Percentiles rank a stretch among this genome's conserved stretches.
phyloP scores from a whole-genome alignment of 768 basidiomycete genomes.

The Vararia minispora region DNA sequence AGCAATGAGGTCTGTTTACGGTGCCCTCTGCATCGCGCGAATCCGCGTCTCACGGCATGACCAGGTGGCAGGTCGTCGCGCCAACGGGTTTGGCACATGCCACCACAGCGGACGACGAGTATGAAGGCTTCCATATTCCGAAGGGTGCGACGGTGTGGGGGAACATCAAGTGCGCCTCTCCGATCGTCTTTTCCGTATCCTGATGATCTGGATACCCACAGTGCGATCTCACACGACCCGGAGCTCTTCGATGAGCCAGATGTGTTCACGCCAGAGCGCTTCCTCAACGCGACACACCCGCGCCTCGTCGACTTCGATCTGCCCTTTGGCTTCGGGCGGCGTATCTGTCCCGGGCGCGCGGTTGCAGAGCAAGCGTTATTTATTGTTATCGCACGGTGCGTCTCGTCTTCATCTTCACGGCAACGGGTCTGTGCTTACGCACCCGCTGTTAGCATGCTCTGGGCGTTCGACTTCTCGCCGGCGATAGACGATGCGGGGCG shows the following conservation, averaged over 20 bases:
- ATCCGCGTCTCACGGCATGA: too few species aligned
- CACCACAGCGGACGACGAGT: conserved; percentile 6
- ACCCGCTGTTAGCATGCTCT: conserved; percentile 4
- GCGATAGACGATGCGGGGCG: neutral
- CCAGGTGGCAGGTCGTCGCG: too few species aligned
- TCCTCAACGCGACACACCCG: neutral
- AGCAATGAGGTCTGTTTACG: too few species aligned
- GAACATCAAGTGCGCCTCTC: neutral
- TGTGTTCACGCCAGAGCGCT: neutral
- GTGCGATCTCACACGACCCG: neutral
- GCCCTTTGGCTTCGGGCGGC: neutral
- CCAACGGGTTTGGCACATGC: conserved; percentile 12
- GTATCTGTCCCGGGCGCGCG: conserved; percentile 12
- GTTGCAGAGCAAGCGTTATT: conserved; percentile 14
- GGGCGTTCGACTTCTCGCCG: conserved; percentile 9
- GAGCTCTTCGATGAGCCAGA: conserved; percentile 1
- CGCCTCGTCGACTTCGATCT: neutral
- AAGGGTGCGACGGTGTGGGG: neutral
- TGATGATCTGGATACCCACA: neutral
- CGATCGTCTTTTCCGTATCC: neutral
- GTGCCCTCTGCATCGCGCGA: too few species aligned
- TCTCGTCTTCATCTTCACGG: neutral
- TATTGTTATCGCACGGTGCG: conserved; percentile 9
- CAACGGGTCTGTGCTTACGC: neutral
- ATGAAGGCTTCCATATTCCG: neutral